A percentile compares a stretch with the other conserved stretches of the same genome.
Evolutionary conservation across 768 basidiomycete species (phyloP).

Genomic region (Tephrocybe sp.): DNA sequence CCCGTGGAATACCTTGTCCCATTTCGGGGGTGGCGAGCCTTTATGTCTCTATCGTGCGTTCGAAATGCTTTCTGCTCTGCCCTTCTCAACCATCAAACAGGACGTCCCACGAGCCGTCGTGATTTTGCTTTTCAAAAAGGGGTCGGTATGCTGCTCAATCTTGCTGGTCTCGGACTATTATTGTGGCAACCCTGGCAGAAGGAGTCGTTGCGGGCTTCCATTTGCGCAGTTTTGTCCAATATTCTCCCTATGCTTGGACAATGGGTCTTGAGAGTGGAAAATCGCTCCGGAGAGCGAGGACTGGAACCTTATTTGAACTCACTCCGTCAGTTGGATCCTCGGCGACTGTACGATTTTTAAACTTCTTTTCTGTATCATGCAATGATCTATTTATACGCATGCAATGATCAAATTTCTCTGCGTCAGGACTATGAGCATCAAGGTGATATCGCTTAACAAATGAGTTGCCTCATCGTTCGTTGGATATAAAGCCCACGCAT

Average conservation of each 20-base stretch:
- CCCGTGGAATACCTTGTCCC: not conserved
- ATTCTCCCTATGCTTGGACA: not conserved
- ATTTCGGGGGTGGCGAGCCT: not conserved
- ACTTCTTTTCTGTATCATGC: not conserved
- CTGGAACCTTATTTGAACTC: not conserved
- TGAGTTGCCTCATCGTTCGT: too few species aligned
- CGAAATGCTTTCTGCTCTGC: not conserved
- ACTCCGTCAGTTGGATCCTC: not conserved
- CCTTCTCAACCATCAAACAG: not conserved
- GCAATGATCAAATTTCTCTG: too few species aligned
- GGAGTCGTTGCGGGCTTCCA: not conserved
- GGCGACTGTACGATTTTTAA: not conserved
- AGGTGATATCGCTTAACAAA: too few species aligned
- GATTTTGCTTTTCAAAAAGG: not conserved
- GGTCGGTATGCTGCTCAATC: not conserved
- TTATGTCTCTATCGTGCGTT: not conserved
- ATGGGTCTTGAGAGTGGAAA: not conserved
- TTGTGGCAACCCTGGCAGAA: constrained; percentile 1
- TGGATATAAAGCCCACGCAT: too few species aligned
- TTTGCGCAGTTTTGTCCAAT: not conserved
- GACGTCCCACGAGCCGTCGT: not conserved
- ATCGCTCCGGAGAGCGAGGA: not conserved
- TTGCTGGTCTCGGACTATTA: not conserved
- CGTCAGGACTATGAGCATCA: too few species aligned
- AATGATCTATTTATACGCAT: too few species aligned